Base-by-base conservation (phyloP, 2,329 filamentous ascomycete genomes). In the Penicillium expansum region DNA sequence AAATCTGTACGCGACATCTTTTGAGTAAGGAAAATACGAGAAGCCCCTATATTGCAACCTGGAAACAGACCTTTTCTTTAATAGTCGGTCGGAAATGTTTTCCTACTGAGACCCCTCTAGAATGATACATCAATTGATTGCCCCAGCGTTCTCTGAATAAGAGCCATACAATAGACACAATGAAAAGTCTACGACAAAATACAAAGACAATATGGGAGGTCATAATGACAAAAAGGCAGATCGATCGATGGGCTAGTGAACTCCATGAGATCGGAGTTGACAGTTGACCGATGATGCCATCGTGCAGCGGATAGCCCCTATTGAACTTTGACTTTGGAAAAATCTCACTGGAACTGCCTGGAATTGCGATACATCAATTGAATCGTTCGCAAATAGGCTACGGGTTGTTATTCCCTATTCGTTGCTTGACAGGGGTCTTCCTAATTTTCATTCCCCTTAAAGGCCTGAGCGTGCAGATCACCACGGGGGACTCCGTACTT, bases 101-200 rank as follows among this genome's bases (percentile, higher is more conserved):
- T 43, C 54, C 38, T 32, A 42, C 29, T 35, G 32, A 32, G 22
- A 33, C 24, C 18, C 44, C 45, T 45, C 14, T 16, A 27, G 54
- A 43, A 13, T 62, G 62, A 65, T 63, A 55, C 57, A 62, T 65
- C 62, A 55, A 56, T 55, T 62, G 59, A 63, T 63, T 35, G 33
- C 33, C 59, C 33, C 42, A 14, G 24, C 18, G 5, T 24, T 14
- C 49, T 54, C 16, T 22, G 9, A 32, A 11, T 52, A 35, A 8
- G 16, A 52, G 3, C 51, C 42, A 50, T 57, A 54, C 51, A 24
- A 51, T 18, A 16, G 20, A 49, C 18, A 37, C 20, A 53, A 41
- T 55, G 48, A 11, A 24, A 42, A 38, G 52, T n/a, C 33, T 48
- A 37, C 44, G 20, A 49, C 22, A 55, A 45, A 44, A 50, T 29